phyloP scores from a whole-genome alignment of 305 asterid genomes.

The Plantago coronopus region DNA sequence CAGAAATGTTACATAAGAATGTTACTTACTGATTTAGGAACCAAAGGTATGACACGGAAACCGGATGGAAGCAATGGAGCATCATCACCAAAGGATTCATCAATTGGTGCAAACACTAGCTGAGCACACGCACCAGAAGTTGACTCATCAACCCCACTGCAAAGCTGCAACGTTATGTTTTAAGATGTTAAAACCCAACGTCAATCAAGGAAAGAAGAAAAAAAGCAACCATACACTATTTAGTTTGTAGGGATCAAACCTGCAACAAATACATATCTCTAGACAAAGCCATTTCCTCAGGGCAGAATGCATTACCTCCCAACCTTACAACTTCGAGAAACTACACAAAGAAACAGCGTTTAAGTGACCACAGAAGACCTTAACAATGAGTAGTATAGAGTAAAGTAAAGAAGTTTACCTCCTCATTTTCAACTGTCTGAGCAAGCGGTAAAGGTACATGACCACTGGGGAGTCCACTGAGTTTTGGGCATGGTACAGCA shows the following conservation, averaged over 20 bases:
- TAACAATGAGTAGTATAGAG: constrained; percentile 1
- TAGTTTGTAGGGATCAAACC: constrained; percentile 31
- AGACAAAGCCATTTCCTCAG: constrained; percentile 77
- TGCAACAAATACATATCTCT: constrained; percentile 89
- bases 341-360: constrained; percentile 27
- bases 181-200: constrained; percentile 4
- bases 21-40: constrained; percentile 67
- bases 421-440: constrained; percentile 85
- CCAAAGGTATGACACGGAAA: constrained; percentile 88
- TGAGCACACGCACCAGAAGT: constrained; percentile 77
- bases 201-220: not conserved
- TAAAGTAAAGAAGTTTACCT: constrained; percentile 40
- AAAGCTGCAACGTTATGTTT: constrained; percentile 46
- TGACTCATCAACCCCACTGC: constrained; percentile 85
- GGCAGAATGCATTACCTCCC: constrained; percentile 85
- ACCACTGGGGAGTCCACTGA: constrained; percentile 77
- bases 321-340: constrained; percentile 89
- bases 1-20: not conserved
- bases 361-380: constrained; percentile 1
- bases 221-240: not conserved
- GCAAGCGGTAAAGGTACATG: constrained; percentile 91
- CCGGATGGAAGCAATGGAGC: constrained; percentile 92
- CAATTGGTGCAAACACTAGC: constrained; percentile 92
- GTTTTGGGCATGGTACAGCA: constrained; percentile 75
- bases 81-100: constrained; percentile 88